phyloP scores from a whole-genome alignment of 768 basidiomycete species.

The Collybia sordida region DNA sequence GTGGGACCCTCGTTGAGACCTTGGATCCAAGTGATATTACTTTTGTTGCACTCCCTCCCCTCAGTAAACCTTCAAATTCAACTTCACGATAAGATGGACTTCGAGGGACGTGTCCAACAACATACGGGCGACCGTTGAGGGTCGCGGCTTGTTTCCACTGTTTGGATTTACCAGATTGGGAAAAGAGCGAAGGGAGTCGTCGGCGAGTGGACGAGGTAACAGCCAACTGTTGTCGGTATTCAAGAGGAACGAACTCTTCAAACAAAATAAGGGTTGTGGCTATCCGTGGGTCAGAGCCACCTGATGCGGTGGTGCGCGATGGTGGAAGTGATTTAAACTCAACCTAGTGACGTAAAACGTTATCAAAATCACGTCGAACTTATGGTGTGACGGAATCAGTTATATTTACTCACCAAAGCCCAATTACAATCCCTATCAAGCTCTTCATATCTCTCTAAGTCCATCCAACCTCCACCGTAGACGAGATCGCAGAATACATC shows the following conservation, averaged over 20 bases:
- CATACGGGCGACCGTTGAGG: conserved; percentile 76
- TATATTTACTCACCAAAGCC: conserved; percentile 67
- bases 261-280: conserved; percentile 75
- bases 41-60: conserved; percentile 48
- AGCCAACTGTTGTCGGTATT: conserved; percentile 78
- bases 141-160: conserved; percentile 84
- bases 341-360: conserved; percentile 44
- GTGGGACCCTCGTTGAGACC: conserved; percentile 21
- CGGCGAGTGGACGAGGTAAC: conserved; percentile 49
- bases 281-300: conserved; percentile 65
- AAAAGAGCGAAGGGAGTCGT: conserved; percentile 72
- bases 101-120: conserved; percentile 57
- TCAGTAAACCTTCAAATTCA: conserved; percentile 78
- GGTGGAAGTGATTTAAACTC: conserved; percentile 81
- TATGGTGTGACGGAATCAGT: neutral
- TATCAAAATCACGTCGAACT: neutral
- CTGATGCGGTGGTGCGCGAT: conserved; percentile 33
- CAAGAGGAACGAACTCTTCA: conserved; percentile 91
- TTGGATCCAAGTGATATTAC: conserved; percentile 35
- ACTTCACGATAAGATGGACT: conserved; percentile 59
- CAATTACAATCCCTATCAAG: conserved; percentile 88
- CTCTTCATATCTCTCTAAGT: conserved; percentile 69
- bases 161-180: conserved; percentile 48
- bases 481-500: conserved; percentile 84
- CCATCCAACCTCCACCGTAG: conserved; percentile 85